Evolutionary conservation across 2,329 filamentous ascomycete genomes (phyloP).

Genomic region (Helminthosporium solani): DNA sequence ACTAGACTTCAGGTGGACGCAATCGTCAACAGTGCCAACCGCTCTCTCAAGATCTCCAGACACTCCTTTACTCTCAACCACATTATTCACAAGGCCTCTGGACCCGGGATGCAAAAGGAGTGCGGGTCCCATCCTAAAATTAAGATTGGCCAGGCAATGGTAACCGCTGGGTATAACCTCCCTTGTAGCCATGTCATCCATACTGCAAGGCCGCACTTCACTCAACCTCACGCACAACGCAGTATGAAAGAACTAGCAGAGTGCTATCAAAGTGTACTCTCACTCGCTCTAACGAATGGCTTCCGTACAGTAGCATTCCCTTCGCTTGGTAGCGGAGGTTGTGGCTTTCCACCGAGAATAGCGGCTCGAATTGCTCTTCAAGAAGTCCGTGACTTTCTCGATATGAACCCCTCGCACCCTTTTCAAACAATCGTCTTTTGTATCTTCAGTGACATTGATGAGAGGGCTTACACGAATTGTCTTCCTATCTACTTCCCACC

Average conservation of each 20-base stretch:
- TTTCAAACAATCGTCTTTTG: constrained; percentile 38
- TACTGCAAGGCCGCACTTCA: constrained; percentile 28
- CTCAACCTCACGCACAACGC: constrained; percentile 15
- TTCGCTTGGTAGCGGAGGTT: constrained; percentile 33
- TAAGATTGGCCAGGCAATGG: constrained; percentile 22
- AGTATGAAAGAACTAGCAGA: constrained; percentile 28
- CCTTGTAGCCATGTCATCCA: constrained; percentile 36
- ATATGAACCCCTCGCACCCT: constrained; percentile 16
- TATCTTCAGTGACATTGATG: constrained; percentile 24
- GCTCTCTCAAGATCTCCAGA: constrained; percentile 13
- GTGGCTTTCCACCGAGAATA: constrained; percentile 30
- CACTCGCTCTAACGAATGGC: constrained; percentile 18
- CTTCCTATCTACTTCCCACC: constrained; percentile 37
- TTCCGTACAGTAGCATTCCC: constrained; percentile 39
- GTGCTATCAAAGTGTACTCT: constrained; percentile 34
- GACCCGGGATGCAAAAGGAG: constrained; percentile 27
- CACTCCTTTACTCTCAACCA: constrained; percentile 22
- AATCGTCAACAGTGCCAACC: constrained; percentile 36
- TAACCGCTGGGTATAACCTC: constrained; percentile 32
- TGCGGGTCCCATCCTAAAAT: constrained; percentile 14
- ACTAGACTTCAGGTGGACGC: constrained; percentile 37
- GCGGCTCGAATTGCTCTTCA: constrained; percentile 37
- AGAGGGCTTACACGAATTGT: constrained; percentile 31
- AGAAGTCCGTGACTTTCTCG: constrained; percentile 35
- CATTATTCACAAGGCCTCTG: constrained; percentile 30